Conservation (phyloP, 768 basidiomycete genomes). For the Sistotremastrum suecicum region DNA sequence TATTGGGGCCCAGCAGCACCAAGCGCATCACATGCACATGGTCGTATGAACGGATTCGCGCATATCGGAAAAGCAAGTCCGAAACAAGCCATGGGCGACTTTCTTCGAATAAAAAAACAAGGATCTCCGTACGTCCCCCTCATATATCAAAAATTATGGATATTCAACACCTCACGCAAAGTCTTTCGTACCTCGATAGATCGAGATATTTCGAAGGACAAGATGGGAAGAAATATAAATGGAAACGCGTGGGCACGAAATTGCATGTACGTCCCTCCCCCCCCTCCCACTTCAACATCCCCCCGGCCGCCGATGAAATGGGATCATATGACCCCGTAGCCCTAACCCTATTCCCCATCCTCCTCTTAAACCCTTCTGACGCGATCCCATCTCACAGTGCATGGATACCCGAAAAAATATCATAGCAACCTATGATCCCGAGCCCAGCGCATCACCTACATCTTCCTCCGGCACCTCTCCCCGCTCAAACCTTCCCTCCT, state of each 20-base stretch:
- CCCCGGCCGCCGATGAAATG: too few relatives aligned
- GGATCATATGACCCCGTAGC: neutral
- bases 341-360: neutral
- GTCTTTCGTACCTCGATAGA: conserved; percentile 20
- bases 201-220: conserved; percentile 65
- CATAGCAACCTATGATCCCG: conserved; percentile 12
- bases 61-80: conserved; percentile 35
- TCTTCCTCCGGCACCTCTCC: too few relatives aligned
- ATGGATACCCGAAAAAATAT: conserved; percentile 39
- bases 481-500: too few relatives aligned
- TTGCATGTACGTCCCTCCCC: conserved; percentile 7
- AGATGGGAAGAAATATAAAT: conserved; percentile 59
- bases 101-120: conserved; percentile 42
- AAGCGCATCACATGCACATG: conserved; percentile 48
- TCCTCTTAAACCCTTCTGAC: neutral
- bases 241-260: conserved; percentile 28
- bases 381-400: conserved; percentile 27
- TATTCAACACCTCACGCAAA: neutral
- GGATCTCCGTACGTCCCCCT: conserved; percentile 40
- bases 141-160: neutral
- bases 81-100: conserved; percentile 37
- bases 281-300: too few relatives aligned
- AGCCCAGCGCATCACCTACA: too few relatives aligned
- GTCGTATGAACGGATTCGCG: too few relatives aligned
- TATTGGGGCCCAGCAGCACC: conserved; percentile 55